Evolutionary conservation across 2,329 filamentous ascomycete species (phyloP).

Genomic region (Colletotrichum spinosum): DNA sequence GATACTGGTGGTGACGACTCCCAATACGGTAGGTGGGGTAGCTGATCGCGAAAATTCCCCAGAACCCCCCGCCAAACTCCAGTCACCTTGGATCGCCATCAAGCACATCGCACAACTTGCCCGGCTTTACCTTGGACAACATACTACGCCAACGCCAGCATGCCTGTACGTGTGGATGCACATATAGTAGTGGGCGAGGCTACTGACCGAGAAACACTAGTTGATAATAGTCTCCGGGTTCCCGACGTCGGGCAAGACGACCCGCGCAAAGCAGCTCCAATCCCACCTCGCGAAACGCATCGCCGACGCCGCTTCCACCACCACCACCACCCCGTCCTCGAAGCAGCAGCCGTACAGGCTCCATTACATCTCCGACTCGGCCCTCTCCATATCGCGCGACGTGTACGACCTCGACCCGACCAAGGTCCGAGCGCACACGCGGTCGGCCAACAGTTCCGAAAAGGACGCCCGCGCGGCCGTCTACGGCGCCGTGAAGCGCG

Average conservation of each 20-base stretch:
- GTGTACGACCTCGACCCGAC: constrained; percentile 75
- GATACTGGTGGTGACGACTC: constrained; percentile 8
- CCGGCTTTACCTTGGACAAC: not conserved
- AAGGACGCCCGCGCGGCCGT: constrained; percentile 84
- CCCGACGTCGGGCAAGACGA: constrained; percentile 76
- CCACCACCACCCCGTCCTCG: constrained; percentile 37
- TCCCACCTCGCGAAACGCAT: constrained; percentile 72
- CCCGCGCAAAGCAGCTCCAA: constrained; percentile 74
- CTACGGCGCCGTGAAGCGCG: constrained; percentile 82
- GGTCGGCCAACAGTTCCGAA: constrained; percentile 79
- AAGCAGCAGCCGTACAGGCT: constrained; percentile 66
- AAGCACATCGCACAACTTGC: not conserved
- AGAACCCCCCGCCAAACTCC: constrained; percentile 18
- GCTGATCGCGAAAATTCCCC: constrained; percentile 28
- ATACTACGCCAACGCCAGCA: constrained; percentile 4
- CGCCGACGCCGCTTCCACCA: constrained; percentile 45
- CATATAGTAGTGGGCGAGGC: too few relatives aligned
- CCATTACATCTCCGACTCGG: constrained; percentile 80
- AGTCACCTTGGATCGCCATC: not conserved
- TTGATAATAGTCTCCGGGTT: constrained; percentile 76
- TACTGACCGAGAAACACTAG: constrained; percentile 57
- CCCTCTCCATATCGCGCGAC: constrained; percentile 74
- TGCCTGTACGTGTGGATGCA: constrained; percentile 19
- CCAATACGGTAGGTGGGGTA: constrained; percentile 34
- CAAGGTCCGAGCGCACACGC: constrained; percentile 66